Percentiles rank a stretch among this genome's conserved stretches.
phyloP scores from a whole-genome alignment of 331 rosid genomes.

The Phaseolus coccineus region DNA sequence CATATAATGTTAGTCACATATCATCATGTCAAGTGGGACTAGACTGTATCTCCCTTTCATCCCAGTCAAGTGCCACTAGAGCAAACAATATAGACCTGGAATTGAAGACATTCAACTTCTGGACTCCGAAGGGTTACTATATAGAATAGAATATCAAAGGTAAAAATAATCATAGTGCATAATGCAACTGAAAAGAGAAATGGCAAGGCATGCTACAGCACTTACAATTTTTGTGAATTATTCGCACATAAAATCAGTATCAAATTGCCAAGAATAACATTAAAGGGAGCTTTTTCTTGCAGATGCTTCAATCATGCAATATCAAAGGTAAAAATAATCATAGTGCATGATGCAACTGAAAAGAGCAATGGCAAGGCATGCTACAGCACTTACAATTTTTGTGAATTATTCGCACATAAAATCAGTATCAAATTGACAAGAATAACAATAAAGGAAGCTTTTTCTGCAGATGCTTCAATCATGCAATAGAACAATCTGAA shows the following conservation, averaged over 20 bases:
- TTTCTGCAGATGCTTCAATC: slow-evolving; percentile 23
- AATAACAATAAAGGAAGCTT: slow-evolving; percentile 12
- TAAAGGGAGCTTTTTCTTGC: slow-evolving; percentile 1
- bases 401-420: not conserved
- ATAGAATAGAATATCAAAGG: not conserved
- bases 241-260: not conserved
- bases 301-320: slow-evolving; percentile 15
- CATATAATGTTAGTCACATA: not conserved
- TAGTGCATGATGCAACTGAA: not conserved
- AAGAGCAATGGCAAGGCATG: slow-evolving; percentile 10
- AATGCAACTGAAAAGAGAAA: not conserved
- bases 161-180: slow-evolving; percentile 1
- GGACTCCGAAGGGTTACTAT: no score
- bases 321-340: slow-evolving; percentile 8
- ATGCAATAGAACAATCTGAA: slow-evolving; percentile 33
- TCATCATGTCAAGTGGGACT: no score
- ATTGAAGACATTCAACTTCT: not conserved
- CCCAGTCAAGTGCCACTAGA: slow-evolving; percentile 3
- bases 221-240: not conserved
- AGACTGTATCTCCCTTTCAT: no score
- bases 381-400: not conserved
- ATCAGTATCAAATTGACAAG: not conserved
- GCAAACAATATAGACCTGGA: not conserved
- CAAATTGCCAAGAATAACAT: slow-evolving; percentile 22
- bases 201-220: slow-evolving; percentile 12